Evolutionary conservation across 345 rosid species (phyloP).

Genomic region (Hibiscus trionum): DNA sequence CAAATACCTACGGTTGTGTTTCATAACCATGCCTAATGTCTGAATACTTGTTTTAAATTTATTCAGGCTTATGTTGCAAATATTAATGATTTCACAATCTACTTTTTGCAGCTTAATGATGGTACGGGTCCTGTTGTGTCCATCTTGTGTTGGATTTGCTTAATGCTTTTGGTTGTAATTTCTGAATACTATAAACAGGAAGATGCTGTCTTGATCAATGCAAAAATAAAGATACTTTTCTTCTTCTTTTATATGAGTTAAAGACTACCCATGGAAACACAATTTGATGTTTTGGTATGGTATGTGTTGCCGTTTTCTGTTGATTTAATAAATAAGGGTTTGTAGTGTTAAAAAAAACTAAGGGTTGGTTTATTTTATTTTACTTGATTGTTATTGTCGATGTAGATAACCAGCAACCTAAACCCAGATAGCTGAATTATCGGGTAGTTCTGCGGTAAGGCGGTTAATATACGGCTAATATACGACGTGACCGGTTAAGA

Average conservation of each 20-base stretch:
- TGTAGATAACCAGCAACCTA: too few relatives aligned
- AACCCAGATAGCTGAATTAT: too few relatives aligned
- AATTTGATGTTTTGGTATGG: neutral
- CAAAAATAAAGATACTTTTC: neutral
- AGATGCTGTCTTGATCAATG: neutral
- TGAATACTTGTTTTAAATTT: neutral
- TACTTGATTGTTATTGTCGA: too few relatives aligned
- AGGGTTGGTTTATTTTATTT: too few relatives aligned
- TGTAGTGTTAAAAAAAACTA: too few relatives aligned
- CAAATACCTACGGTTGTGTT: neutral
- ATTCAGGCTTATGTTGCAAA: neutral
- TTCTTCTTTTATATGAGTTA: neutral
- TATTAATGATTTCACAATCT: neutral
- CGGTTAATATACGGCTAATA: too few relatives aligned
- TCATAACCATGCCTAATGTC: neutral
- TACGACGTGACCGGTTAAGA: too few relatives aligned
- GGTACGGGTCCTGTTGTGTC: neutral
- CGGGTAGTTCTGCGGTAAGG: too few relatives aligned
- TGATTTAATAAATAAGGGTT: neutral
- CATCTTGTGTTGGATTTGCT: neutral
- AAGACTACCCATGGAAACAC: neutral
- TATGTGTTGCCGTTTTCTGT: neutral
- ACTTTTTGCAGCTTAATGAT: neutral
- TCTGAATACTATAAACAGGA: neutral
- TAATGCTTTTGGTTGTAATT: conserved; percentile 2